These are phyloP conservation scores for Arthrobotrys sphaeroides DNA, from an alignment of 2,329 filamentous ascomycete species.

Conservation along the genomic window DNA sequence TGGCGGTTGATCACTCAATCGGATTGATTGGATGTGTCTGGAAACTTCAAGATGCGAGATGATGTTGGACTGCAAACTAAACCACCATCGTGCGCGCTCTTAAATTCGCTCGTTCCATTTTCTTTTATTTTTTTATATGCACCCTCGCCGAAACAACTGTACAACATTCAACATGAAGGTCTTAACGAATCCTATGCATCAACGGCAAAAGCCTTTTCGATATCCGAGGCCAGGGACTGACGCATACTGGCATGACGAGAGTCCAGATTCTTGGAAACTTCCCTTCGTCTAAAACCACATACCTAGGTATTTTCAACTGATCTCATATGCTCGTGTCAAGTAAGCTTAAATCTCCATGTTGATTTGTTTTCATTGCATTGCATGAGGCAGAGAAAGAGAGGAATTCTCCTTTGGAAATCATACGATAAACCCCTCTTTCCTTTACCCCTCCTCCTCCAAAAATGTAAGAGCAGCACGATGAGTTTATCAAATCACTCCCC, in stretches of 20 bases:
- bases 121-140: slow-evolving; percentile 15
- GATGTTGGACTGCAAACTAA: slow-evolving; percentile 14
- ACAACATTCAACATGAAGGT: slow-evolving; percentile 11
- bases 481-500: slow-evolving; percentile 13
- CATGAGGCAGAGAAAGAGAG: background rate
- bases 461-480: background rate
- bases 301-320: slow-evolving; percentile 12
- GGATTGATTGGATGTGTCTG: slow-evolving; percentile 25
- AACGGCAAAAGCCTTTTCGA: slow-evolving; percentile 3
- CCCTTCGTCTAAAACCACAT: slow-evolving; percentile 2
- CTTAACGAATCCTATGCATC: slow-evolving; percentile 19
- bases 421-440: slow-evolving; percentile 22
- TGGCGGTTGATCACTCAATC: slow-evolving; percentile 10
- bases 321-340: slow-evolving; percentile 5
- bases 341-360: slow-evolving; percentile 23
- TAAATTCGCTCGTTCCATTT: too few relatives aligned
- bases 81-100: background rate
- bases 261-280: slow-evolving; percentile 14
- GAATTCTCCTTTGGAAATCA: slow-evolving; percentile 2
- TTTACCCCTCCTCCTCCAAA: slow-evolving; percentile 10
- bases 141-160: slow-evolving; percentile 13
- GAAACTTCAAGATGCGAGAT: slow-evolving; percentile 39
- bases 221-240: slow-evolving; percentile 18
- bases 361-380: slow-evolving; percentile 23
- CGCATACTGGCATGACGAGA: background rate